Conservation (phyloP, 371 early-diverging fungal genomes). For the Polyrhizophydium stewartii region DNA sequence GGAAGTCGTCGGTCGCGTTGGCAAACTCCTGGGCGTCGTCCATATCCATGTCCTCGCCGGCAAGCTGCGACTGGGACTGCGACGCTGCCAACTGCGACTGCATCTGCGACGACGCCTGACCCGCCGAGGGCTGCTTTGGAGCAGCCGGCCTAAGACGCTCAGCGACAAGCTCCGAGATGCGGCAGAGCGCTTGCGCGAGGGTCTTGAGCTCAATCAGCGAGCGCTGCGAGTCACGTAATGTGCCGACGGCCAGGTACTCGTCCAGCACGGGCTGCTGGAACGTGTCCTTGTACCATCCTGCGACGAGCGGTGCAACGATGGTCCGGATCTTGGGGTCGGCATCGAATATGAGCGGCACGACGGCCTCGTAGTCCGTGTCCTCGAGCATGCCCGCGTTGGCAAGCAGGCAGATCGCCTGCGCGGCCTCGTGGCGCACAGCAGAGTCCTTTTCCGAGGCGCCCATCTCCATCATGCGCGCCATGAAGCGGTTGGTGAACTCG, state of each 20-base stretch:
- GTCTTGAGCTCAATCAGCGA: constrained; percentile 39
- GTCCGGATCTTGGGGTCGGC: constrained; percentile 21
- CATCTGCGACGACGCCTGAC: too few species aligned
- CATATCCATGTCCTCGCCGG: too few species aligned
- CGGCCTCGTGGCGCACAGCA: constrained; percentile 59
- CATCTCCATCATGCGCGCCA: constrained; percentile 75
- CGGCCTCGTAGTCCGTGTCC: constrained; percentile 23
- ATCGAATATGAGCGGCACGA: constrained; percentile 30
- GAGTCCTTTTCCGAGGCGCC: constrained; percentile 72
- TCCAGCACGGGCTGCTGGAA: constrained; percentile 12
- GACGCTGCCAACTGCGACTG: too few species aligned
- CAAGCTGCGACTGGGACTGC: too few species aligned
- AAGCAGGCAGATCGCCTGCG: constrained; percentile 36
- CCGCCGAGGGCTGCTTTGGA: too few species aligned
- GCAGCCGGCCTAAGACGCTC: too few species aligned
- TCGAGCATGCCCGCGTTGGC: constrained; percentile 26
- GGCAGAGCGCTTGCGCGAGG: constrained; percentile 43
- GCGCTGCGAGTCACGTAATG: constrained; percentile 1
- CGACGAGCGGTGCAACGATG: constrained; percentile 14
- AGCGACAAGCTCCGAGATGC: constrained; percentile 9
- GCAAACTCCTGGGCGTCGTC: too few species aligned
- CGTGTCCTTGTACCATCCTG: constrained; percentile 22
- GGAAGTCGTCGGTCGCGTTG: too few species aligned
- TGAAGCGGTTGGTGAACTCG: constrained; percentile 69
- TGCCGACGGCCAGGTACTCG: background rate